These are phyloP conservation scores for Mycena leptocephala DNA, from an alignment of 768 basidiomycete species.

Conservation along the genomic window DNA sequence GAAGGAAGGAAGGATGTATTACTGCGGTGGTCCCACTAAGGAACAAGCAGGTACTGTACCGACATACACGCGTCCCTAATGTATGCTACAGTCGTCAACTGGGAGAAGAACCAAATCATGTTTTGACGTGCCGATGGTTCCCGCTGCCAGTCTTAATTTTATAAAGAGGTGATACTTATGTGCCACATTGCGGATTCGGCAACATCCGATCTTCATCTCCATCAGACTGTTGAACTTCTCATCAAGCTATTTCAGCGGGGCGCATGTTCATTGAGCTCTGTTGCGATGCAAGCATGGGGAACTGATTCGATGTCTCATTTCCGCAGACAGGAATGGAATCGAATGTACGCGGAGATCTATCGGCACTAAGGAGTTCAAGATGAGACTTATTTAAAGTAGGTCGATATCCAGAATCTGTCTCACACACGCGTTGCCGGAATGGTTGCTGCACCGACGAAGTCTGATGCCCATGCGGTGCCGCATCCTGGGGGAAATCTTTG, in stretches of 20 bases:
- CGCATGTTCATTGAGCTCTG: neutral
- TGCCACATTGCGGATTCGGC: no score
- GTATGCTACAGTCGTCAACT: no score
- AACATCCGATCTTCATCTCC: neutral
- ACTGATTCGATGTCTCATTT: neutral
- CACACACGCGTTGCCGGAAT: neutral
- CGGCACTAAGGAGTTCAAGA: neutral
- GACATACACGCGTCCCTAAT: no score
- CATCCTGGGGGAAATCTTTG: neutral
- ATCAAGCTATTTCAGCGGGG: neutral
- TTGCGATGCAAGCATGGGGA: neutral
- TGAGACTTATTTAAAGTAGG: neutral
- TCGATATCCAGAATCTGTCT: neutral
- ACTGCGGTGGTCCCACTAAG: no score
- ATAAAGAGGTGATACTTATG: no score
- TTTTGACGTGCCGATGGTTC: no score
- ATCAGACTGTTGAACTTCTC: neutral
- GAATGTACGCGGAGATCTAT: neutral
- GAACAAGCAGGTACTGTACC: no score
- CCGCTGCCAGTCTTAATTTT: no score
- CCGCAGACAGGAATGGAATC: neutral
- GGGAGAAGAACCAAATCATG: no score
- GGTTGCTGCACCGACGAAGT: neutral
- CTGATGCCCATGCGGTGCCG: neutral
- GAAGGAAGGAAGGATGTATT: no score